Percentiles rank a stretch among this genome's conserved stretches.
phyloP scores from a whole-genome alignment of 805 yeast species.

The Debaryomyces maramus region DNA sequence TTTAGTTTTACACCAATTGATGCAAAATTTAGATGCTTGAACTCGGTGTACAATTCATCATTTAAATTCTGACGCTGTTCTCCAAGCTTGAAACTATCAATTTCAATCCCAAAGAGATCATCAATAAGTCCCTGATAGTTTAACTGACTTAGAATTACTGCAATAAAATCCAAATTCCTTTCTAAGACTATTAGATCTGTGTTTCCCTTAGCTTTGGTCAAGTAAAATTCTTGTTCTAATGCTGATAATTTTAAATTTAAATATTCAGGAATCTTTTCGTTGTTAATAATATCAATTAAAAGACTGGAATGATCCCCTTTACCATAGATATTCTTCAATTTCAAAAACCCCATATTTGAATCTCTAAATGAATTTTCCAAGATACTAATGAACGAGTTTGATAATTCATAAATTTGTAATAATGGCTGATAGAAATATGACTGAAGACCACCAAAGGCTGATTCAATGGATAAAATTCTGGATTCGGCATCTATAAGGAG shows the following conservation, averaged over 20 bases:
- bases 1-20: slow-evolving; percentile 75
- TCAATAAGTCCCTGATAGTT: slow-evolving; percentile 82
- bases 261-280: slow-evolving; percentile 34
- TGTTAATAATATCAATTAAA: slow-evolving; percentile 43
- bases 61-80: slow-evolving; percentile 25
- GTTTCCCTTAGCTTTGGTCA: slow-evolving; percentile 42
- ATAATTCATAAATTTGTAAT: slow-evolving; percentile 46
- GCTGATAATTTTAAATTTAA: slow-evolving; percentile 35
- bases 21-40: slow-evolving; percentile 74
- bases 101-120: slow-evolving; percentile 58
- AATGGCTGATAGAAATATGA: slow-evolving; percentile 47
- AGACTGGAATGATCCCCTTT: slow-evolving; percentile 59
- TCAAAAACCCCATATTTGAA: slow-evolving; percentile 21
- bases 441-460: slow-evolving; percentile 34
- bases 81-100: slow-evolving; percentile 31
- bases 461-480: slow-evolving; percentile 45
- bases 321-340: slow-evolving; percentile 55
- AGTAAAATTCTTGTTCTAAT: slow-evolving; percentile 38
- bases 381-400: slow-evolving; percentile 50
- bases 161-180: slow-evolving; percentile 69
- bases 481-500: slow-evolving; percentile 35
- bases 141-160: slow-evolving; percentile 73
- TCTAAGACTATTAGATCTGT: slow-evolving; percentile 79
- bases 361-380: slow-evolving; percentile 33
- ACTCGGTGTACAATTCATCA: slow-evolving; percentile 50